A percentile compares a stretch with the other conserved stretches of the same genome.
phyloP scores from a whole-genome alignment of 176 grass and related monocot species.

The Aechmea fasciata region DNA sequence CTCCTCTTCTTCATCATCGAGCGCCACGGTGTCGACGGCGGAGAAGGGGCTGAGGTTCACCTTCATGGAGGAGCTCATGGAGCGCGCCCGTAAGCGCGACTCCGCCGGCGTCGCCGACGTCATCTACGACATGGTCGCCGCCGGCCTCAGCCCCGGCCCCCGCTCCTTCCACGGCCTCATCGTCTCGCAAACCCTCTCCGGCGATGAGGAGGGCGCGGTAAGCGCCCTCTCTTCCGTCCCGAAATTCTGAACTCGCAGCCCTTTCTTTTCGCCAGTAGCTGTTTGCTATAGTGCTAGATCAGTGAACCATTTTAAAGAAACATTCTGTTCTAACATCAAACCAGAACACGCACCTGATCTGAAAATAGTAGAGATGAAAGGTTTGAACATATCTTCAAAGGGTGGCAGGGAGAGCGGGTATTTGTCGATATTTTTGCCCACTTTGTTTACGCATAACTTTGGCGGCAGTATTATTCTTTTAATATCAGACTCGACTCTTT shows the following conservation, averaged over 20 bases:
- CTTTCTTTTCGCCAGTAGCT: constrained; percentile 18
- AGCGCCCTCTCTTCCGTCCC: background rate
- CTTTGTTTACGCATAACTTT: too few relatives aligned
- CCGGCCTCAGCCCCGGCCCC: constrained; percentile 69
- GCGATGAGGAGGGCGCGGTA: constrained; percentile 83
- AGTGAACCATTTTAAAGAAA: too few relatives aligned
- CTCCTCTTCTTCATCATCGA: background rate
- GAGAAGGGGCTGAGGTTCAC: constrained; percentile 61
- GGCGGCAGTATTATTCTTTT: too few relatives aligned
- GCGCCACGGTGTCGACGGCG: constrained; percentile 27
- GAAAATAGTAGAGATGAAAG: background rate
- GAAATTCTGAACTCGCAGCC: background rate
- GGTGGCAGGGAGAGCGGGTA: background rate
- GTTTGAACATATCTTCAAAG: background rate
- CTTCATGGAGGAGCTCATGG: constrained; percentile 73
- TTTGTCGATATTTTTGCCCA: too few relatives aligned
- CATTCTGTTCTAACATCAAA: too few relatives aligned
- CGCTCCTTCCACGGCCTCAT: constrained; percentile 94
- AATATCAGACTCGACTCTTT: too few relatives aligned
- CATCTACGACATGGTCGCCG: constrained; percentile 95
- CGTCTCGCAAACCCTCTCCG: constrained; percentile 64
- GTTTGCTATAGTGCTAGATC: background rate
- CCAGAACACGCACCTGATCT: too few relatives aligned
- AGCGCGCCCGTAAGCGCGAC: constrained; percentile 45
- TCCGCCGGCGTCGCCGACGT: constrained; percentile 47